Evolutionary conservation across 2,329 filamentous ascomycete species (phyloP).

Genomic region (Aspergillus sp.): DNA sequence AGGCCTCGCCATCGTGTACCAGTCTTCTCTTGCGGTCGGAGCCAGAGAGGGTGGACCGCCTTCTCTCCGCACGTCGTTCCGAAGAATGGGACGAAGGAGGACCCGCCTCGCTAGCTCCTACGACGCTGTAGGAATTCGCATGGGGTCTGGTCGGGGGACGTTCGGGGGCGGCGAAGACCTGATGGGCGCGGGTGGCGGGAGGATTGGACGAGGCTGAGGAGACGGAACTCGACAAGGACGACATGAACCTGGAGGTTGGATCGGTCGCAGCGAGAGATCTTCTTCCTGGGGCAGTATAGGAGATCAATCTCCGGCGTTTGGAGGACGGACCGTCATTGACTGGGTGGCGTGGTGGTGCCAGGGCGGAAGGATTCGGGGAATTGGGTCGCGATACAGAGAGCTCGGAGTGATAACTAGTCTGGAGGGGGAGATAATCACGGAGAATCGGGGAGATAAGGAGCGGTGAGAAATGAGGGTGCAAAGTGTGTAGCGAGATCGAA

Average conservation of each 20-base stretch:
- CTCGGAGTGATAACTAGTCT: neutral
- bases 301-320: constrained; percentile 36
- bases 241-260: constrained; percentile 20
- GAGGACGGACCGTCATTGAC: constrained; percentile 34
- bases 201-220: constrained; percentile 16
- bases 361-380: constrained; percentile 11
- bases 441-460: neutral
- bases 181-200: constrained; percentile 5
- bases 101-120: constrained; percentile 17
- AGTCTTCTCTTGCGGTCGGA: constrained; percentile 45
- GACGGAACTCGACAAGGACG: constrained; percentile 22
- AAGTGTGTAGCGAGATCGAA: neutral
- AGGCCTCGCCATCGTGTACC: constrained; percentile 34
- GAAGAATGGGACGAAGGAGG: constrained; percentile 6
- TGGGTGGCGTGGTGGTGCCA: constrained; percentile 26
- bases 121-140: constrained; percentile 15
- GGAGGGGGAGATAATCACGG: neutral
- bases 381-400: neutral
- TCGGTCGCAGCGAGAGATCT: neutral
- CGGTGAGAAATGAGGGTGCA: neutral
- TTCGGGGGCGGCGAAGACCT: constrained; percentile 7
- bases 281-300: constrained; percentile 22
- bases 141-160: constrained; percentile 7
- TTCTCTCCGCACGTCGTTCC: constrained; percentile 17
- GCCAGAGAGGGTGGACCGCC: constrained; percentile 22